A percentile compares a stretch with the other conserved stretches of the same genome.
Evolutionary conservation across 352 stramenopile genomes (phyloP).

Genomic region (Globisporangium perplexum): DNA sequence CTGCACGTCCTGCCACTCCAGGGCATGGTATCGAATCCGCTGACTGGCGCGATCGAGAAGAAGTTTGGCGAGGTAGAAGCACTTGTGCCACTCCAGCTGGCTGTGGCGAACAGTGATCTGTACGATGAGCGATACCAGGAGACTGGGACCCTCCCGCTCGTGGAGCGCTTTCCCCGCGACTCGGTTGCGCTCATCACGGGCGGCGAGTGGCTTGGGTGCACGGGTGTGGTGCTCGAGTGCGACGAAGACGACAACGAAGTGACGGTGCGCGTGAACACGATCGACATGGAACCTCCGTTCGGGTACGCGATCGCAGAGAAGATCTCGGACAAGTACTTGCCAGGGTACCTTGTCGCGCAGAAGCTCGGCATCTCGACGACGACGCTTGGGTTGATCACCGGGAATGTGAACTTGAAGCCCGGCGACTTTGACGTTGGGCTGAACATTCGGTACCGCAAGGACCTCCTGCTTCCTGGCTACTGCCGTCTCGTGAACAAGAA

Average conservation of each 20-base stretch:
- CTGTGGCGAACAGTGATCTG: constrained; percentile 87
- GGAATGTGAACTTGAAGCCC: constrained; percentile 92
- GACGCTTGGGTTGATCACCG: constrained; percentile 92
- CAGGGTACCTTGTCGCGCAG: constrained; percentile 74
- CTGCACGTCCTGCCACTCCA: constrained; percentile 86
- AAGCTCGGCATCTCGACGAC: constrained; percentile 90
- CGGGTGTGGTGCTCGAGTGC: constrained; percentile 62
- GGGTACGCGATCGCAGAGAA: constrained; percentile 91
- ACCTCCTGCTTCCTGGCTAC: constrained; percentile 91
- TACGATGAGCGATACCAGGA: constrained; percentile 94
- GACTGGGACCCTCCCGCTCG: constrained; percentile 65
- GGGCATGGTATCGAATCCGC: constrained; percentile 92
- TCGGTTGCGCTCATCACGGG: constrained; percentile 86
- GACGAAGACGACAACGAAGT: constrained; percentile 74
- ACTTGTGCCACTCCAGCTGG: constrained; percentile 95
- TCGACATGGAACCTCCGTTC: constrained; percentile 95
- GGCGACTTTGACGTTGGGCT: constrained; percentile 88
- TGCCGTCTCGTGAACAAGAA: constrained; percentile 62
- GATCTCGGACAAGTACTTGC: constrained; percentile 87
- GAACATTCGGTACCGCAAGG: constrained; percentile 77
- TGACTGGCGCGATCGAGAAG: constrained; percentile 93
- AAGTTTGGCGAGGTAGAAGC: constrained; percentile 94
- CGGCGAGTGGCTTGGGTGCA: constrained; percentile 89
- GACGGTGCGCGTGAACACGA: constrained; percentile 88
- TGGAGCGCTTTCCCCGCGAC: constrained; percentile 88